Evolutionary conservation across 805 yeast genomes (phyloP).

Genomic region (Vanderwaltozyma yarrowii): DNA sequence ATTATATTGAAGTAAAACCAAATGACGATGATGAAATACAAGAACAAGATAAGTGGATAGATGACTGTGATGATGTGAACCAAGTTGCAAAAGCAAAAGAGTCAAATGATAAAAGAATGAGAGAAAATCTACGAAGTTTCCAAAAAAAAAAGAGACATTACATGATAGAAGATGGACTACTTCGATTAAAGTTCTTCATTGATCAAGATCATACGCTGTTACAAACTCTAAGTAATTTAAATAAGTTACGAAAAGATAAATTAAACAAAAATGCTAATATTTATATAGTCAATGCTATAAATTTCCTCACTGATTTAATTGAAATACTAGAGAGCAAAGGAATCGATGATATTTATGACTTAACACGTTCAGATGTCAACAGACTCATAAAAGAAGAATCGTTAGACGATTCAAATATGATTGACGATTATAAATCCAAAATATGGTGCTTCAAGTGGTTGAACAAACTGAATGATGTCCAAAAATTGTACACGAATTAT

Average conservation of each 20-base stretch:
- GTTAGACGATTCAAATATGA: slow-evolving; percentile 13
- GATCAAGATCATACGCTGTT: slow-evolving; percentile 41
- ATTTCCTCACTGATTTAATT: slow-evolving; percentile 34
- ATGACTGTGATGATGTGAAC: slow-evolving; percentile 10
- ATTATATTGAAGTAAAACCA: slow-evolving; percentile 31
- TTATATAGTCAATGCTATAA: slow-evolving; percentile 24
- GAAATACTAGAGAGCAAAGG: slow-evolving; percentile 34
- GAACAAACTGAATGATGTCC: slow-evolving; percentile 25
- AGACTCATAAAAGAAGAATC: slow-evolving; percentile 18
- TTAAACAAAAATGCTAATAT: slow-evolving; percentile 4
- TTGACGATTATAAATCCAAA: slow-evolving; percentile 14
- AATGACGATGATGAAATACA: slow-evolving; percentile 20
- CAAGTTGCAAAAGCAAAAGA: slow-evolving; percentile 8
- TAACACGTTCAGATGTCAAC: slow-evolving; percentile 34
- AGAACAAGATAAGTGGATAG: slow-evolving; percentile 18
- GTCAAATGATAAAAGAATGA: slow-evolving; percentile 5
- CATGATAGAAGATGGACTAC: slow-evolving; percentile 26
- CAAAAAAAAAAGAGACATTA: slow-evolving; percentile 10
- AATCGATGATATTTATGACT: slow-evolving; percentile 33
- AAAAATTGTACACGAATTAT: slow-evolving; percentile 41
- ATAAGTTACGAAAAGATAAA: slow-evolving; percentile 17
- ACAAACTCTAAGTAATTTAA: slow-evolving; percentile 36
- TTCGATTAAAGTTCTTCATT: slow-evolving; percentile 25
- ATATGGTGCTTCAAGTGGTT: slow-evolving; percentile 38
- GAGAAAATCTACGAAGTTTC: slow-evolving; percentile 17